A percentile compares a stretch with the other conserved stretches of the same genome.
Conservation (phyloP, 1,284 basidiomycete species). For the Anthracocystis setariae region DNA sequence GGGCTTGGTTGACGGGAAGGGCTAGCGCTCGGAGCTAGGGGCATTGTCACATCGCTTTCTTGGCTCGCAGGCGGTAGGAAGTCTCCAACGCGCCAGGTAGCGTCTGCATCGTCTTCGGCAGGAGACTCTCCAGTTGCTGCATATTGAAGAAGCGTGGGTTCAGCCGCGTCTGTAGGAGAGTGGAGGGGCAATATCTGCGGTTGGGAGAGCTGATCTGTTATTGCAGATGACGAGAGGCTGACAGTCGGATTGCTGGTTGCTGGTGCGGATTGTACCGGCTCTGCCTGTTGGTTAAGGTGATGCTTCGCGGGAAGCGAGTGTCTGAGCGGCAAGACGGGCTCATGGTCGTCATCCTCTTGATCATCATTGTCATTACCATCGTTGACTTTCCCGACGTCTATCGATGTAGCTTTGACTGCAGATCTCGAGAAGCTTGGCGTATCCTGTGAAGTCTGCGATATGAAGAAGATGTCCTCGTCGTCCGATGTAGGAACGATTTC, state of each 20-base stretch:
- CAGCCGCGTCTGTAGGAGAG: no score
- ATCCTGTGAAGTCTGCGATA: conserved; percentile 28
- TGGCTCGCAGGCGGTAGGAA: not conserved
- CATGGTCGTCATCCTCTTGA: conserved; percentile 12
- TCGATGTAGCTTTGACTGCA: not conserved
- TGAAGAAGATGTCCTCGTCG: conserved; percentile 37
- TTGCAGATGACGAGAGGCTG: no score
- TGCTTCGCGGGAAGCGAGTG: not conserved
- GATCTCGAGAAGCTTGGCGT: conserved; percentile 9
- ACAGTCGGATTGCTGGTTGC: no score
- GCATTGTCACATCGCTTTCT: conserved; percentile 16
- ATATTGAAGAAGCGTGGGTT: no score
- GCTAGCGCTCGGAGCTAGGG: not conserved
- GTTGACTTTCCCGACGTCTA: no score
- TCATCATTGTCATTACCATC: not conserved
- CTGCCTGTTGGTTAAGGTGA: not conserved
- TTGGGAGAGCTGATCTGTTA: no score
- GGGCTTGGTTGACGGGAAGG: conserved; percentile 2
- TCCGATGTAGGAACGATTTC: conserved; percentile 37
- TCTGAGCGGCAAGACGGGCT: conserved; percentile 7
- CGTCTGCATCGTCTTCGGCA: not conserved
- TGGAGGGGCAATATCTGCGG: no score
- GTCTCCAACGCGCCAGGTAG: not conserved
- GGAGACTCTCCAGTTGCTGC: no score
- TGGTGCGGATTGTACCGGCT: not conserved